phyloP scores from a whole-genome alignment of 331 rosid species.

The Quercus phellos region DNA sequence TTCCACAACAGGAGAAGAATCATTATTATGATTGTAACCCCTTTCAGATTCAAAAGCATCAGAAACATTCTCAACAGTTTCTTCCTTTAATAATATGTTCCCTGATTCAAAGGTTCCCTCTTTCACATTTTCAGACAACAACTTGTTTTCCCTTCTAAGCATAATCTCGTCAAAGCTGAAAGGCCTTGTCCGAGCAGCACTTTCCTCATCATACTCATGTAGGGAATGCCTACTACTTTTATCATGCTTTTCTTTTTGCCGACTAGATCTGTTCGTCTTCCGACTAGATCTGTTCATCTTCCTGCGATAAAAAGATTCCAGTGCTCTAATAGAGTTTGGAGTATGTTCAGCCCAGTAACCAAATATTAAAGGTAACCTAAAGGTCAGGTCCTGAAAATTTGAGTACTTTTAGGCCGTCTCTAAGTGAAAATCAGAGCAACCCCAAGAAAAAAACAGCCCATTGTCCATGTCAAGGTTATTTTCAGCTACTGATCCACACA shows the following conservation, averaged over 20 bases:
- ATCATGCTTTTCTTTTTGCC: constrained; percentile 38
- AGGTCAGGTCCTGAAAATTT: constrained; percentile 7
- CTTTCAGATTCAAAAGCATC: constrained; percentile 35
- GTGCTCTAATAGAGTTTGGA: constrained; percentile 1
- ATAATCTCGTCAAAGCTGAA: constrained; percentile 74
- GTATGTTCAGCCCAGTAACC: neutral
- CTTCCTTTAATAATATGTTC: constrained; percentile 24
- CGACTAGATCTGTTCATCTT: constrained; percentile 51
- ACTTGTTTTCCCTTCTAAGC: constrained; percentile 61
- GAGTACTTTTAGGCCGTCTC: neutral
- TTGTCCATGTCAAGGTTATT: neutral
- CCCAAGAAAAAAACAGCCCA: constrained; percentile 11
- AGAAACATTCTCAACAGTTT: constrained; percentile 31
- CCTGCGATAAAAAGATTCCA: constrained; percentile 23
- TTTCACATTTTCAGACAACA: constrained; percentile 39
- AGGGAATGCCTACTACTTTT: constrained; percentile 28
- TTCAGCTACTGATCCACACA: neutral
- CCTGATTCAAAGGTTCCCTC: constrained; percentile 29
- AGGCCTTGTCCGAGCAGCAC: constrained; percentile 94
- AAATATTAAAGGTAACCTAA: constrained; percentile 5
- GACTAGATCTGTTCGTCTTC: constrained; percentile 51
- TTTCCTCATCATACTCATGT: constrained; percentile 45
- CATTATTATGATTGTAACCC: constrained; percentile 16
- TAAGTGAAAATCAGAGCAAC: constrained; percentile 19
- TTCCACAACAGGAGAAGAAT: constrained; percentile 31